Evolutionary conservation across 164 flowering plant genomes (phyloP), one percentile per base, ranked within the genome.

Genomic region (Magnolia sinica): DNA sequence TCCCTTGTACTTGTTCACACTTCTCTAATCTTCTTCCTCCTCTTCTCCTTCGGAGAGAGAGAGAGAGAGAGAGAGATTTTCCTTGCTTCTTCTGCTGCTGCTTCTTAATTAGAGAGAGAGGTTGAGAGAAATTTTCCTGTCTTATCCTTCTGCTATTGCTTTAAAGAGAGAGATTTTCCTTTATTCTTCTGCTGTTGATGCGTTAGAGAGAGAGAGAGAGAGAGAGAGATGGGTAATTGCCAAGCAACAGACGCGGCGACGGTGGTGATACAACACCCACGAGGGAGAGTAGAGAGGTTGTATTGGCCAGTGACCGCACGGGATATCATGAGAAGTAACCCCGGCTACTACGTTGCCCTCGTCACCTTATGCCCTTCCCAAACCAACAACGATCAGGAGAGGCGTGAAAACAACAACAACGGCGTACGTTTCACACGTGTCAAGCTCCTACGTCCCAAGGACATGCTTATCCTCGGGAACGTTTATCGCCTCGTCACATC

Each of bases 291-390:
- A 16, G 94, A 94, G 49, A 90, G 64, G 64, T 10, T 59, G 50
- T 92, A 88, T 74, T 86, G 90, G 86, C 87, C 97, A 9, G 84
- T 93, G 63, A 77, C 79, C 50, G 99, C 96, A 8, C 80, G 76
- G 61, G 96, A 95, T 80, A 73, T 95, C 61, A 92, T 93, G 92
- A 93, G 83, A 82, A 80, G 71, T 70, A 91, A 95, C 71, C 97
- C 97, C 1, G 95, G 97, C 29, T 91, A 93, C 82, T 89, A 90
- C 73, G 98, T 95, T 0, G 98, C 98, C 52, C 92, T 93, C 14
- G 87, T 95, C 81, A 89, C 83, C 68, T 73, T 72, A 37, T 31
- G 70, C 59, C 74, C 45, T 2, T 37, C 45, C 7, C 6, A 37
- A 76, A 45, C 78, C 76, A 70, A 70, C 71, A 37, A 37, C 16